These are phyloP conservation scores for Fusarium pilosicola DNA, from an alignment of 2,329 filamentous ascomycete species.

Conservation along the genomic window DNA sequence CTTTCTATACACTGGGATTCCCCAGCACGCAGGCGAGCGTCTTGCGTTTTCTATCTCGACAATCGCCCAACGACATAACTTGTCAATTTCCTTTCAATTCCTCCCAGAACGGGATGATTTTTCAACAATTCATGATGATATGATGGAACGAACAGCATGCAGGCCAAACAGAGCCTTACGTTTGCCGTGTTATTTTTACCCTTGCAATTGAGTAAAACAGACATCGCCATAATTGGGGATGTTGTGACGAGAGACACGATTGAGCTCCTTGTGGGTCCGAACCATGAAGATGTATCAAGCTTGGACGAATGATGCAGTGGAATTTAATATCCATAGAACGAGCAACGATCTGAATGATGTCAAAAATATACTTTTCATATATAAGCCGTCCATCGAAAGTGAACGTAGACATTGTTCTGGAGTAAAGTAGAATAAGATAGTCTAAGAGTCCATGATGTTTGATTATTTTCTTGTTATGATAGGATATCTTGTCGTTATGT, in stretches of 20 bases:
- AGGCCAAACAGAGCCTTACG: conserved; percentile 42
- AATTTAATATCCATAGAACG: conserved; percentile 43
- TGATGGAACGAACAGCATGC: conserved; percentile 43
- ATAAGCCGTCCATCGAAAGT: background rate
- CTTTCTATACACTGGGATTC: conserved; percentile 26
- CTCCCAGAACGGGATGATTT: conserved; percentile 27
- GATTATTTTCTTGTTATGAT: background rate
- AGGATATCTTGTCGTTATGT: conserved; percentile 15
- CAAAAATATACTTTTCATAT: conserved; percentile 1
- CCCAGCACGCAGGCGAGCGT: conserved; percentile 2
- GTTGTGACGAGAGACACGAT: conserved; percentile 35
- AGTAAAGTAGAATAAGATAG: background rate
- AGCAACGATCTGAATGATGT: conserved; percentile 40
- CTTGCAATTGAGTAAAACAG: conserved; percentile 21
- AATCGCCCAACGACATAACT: conserved; percentile 9
- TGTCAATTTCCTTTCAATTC: conserved; percentile 20
- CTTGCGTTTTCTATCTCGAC: conserved; percentile 17
- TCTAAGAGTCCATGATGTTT: background rate
- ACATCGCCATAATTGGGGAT: conserved; percentile 3
- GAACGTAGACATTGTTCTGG: background rate
- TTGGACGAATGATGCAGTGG: conserved; percentile 24
- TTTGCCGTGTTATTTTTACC: conserved; percentile 38
- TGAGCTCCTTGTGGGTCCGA: conserved; percentile 6
- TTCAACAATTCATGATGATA: conserved; percentile 44
- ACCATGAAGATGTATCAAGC: conserved; percentile 5